These are phyloP conservation scores for Amanita phalloides DNA, from an alignment of 768 basidiomycete species.

Conservation along the genomic window DNA sequence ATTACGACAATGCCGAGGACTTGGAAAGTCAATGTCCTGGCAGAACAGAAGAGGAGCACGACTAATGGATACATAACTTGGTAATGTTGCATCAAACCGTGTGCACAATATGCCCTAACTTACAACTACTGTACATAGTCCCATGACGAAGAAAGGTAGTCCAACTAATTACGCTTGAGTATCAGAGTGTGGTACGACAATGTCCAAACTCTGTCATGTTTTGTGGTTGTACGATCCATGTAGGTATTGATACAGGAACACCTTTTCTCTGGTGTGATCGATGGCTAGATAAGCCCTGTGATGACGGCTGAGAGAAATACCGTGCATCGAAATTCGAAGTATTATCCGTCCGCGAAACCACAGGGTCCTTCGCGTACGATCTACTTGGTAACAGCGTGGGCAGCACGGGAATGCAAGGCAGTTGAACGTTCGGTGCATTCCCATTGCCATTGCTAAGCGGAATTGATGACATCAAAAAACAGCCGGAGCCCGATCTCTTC, in stretches of 20 bases:
- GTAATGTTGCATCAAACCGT: background rate
- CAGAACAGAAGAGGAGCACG: slow-evolving; percentile 65
- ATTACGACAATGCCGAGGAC: slow-evolving; percentile 53
- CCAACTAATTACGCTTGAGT: background rate
- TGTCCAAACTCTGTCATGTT: background rate
- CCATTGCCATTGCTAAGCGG: slow-evolving; percentile 37
- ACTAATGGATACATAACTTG: slow-evolving; percentile 28
- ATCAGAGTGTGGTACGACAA: background rate
- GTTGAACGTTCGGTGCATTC: background rate
- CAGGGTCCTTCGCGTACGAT: background rate
- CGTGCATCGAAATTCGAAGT: background rate
- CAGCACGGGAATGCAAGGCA: slow-evolving; percentile 56
- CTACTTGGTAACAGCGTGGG: slow-evolving; percentile 21
- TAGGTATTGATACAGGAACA: background rate
- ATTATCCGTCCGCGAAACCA: background rate
- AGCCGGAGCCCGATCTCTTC: slow-evolving; percentile 49
- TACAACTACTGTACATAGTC: slow-evolving; percentile 1
- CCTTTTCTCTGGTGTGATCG: background rate
- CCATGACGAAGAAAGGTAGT: background rate
- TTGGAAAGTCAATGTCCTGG: slow-evolving; percentile 66
- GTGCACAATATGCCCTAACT: background rate
- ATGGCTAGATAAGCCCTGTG: background rate
- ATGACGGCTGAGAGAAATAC: background rate
- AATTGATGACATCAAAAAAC: slow-evolving; percentile 58
- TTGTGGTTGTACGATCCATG: background rate